These are phyloP conservation scores for Tetracentron sinense DNA, from an alignment of 164 flowering plant species.

Conservation along the genomic window DNA sequence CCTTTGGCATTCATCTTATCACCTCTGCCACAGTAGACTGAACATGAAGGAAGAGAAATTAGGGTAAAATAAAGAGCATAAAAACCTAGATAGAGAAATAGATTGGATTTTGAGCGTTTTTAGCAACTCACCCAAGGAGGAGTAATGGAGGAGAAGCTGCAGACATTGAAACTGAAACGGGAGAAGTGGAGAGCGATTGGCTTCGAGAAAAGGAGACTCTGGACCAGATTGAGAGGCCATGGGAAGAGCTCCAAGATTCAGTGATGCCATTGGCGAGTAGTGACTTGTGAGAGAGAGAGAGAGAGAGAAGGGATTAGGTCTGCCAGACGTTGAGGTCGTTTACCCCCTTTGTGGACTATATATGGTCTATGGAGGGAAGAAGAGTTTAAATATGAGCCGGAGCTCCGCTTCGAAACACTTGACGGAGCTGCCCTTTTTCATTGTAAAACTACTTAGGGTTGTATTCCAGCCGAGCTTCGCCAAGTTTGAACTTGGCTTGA, in stretches of 20 bases:
- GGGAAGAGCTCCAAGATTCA: conserved; percentile 43
- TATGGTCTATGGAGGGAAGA: no score
- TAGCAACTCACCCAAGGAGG: conserved; percentile 30
- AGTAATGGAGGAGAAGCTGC: conserved; percentile 20
- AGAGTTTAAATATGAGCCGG: no score
- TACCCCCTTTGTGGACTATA: no score
- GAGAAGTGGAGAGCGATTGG: conserved; percentile 28
- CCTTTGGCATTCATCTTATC: conserved; percentile 79
- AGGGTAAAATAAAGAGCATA: neutral
- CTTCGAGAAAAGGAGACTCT: conserved; percentile 32
- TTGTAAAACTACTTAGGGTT: no score
- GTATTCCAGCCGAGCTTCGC: no score
- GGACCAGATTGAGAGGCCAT: conserved; percentile 21
- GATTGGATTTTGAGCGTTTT: neutral
- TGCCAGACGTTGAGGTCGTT: neutral
- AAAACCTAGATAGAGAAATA: neutral
- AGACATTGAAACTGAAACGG: conserved; percentile 29
- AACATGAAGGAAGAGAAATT: neutral
- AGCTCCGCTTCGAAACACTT: no score
- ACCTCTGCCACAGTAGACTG: conserved; percentile 90
- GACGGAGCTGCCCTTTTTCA: no score
- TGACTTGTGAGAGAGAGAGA: no score
- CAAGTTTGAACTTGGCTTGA: no score
- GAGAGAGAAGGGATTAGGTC: conserved; percentile 3
- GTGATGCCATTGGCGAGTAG: conserved; percentile 37